Evolutionary conservation across 2,329 filamentous ascomycete genomes (phyloP).

Genomic region (Cladophialophora carrionii): DNA sequence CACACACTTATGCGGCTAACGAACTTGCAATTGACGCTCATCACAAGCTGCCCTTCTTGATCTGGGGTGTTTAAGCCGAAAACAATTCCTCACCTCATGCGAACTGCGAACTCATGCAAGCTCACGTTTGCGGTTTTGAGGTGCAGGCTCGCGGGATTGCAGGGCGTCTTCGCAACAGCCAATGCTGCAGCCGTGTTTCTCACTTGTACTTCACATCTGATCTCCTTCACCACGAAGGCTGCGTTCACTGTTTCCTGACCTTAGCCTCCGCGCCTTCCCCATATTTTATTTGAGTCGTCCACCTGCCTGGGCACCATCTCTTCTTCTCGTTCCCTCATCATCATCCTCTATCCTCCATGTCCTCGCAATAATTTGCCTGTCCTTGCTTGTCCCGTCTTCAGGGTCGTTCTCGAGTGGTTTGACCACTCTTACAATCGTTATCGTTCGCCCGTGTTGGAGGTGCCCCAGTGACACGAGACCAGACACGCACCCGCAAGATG

Average conservation of each 20-base stretch:
- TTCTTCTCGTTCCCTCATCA: conserved; percentile 33
- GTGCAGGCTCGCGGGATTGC: conserved; percentile 17
- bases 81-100: conserved; percentile 32
- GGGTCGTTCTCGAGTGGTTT: conserved; percentile 32
- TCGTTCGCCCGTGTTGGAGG: conserved; percentile 23
- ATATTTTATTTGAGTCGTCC: conserved; percentile 32
- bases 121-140: conserved; percentile 21
- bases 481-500: conserved; percentile 21
- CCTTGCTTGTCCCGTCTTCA: conserved; percentile 27
- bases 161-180: conserved; percentile 18
- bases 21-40: conserved; percentile 29
- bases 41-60: conserved; percentile 31
- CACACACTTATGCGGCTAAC: conserved; percentile 30
- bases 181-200: conserved; percentile 1
- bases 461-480: conserved; percentile 23
- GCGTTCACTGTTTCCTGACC: conserved; percentile 6
- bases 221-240: conserved; percentile 2
- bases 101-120: conserved; percentile 27
- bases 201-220: conserved; percentile 16
- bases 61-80: conserved; percentile 34
- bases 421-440: conserved; percentile 39
- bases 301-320: conserved; percentile 33
- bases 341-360: conserved; percentile 32
- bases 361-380: conserved; percentile 32
- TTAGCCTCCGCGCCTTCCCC: conserved; percentile 29